Conservation (phyloP, 306 rosid genomes). For the Sechiopsis laciniata region DNA sequence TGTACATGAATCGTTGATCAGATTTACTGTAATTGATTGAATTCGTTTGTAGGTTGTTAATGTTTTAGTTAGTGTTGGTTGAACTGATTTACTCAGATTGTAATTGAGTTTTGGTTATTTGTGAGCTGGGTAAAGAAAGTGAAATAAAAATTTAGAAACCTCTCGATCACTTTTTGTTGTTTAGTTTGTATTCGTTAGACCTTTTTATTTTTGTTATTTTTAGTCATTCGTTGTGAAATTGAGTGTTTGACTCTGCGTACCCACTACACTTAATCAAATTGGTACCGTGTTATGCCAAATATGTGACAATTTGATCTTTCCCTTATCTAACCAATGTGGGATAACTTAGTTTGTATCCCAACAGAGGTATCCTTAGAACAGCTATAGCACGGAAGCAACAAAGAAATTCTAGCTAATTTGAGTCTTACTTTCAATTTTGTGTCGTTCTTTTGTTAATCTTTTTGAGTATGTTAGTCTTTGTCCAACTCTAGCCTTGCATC, state of each 20-base stretch:
- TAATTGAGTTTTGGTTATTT: background rate
- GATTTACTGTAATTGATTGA: background rate
- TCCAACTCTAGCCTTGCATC: background rate
- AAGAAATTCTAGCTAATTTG: background rate
- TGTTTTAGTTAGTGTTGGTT: background rate
- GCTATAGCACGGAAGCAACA: background rate
- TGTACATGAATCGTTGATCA: background rate
- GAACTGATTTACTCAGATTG: background rate
- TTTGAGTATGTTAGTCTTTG: background rate
- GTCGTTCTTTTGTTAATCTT: background rate
- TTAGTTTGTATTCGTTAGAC: background rate
- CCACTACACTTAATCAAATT: background rate
- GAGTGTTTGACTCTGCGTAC: background rate
- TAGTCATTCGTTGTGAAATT: background rate
- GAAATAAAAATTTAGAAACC: background rate
- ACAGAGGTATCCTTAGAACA: background rate
- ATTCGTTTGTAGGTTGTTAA: background rate
- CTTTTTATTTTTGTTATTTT: background rate
- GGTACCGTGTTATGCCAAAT: background rate
- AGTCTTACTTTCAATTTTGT: background rate
- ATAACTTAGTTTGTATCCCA: no score
- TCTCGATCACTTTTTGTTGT: background rate
- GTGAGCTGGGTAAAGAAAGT: background rate
- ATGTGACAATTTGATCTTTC: background rate
- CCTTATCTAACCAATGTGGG: no score